Base-by-base conservation (phyloP, 768 basidiomycete species). In the Lyophyllum decastes region DNA sequence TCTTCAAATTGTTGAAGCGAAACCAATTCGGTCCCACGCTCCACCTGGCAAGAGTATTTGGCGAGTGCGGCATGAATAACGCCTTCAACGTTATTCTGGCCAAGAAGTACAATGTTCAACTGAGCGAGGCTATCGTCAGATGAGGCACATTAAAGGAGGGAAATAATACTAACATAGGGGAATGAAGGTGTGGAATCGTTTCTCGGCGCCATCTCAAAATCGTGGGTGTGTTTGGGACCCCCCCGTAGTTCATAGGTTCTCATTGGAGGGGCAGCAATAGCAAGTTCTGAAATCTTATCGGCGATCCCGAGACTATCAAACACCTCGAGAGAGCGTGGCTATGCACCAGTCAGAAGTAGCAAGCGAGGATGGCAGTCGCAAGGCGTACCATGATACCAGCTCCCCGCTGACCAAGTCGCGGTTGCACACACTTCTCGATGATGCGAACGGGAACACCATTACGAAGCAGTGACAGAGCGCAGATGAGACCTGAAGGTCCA, bases 381-480 rank as follows among this genome's bases (percentile, higher is more conserved):
- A 9, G 16, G 4, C 47, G 17, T 19, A 48, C 47, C 47, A 48
- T 48, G n/a, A 48, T 48, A 27, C 47, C 47, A 4, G 46, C 22
- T 4, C 47, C 47, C 4, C 47, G 47, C 47, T 77, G 73, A 2
- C 76, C 76, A 16, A 73, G 60, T 14, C 66, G 71, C 10, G 73
- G 70, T 0, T 68, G 50, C 0, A 69, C 62, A 49, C 73, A 75
- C 59, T 80, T 81, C 56, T 85, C 78, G 46, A 85, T 78, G 25
- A 86, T 76, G 19, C 81, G 78, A 7, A 85, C 76, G 10, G 79
- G 72, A 17, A 84, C 67, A 4, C 76, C 73, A 65, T 82, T 81
- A 21, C 71, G 70, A 16, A 78, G 63, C 24, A 82, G 75, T 4
- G 71, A 62, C 1, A 80, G 70, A 3, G 78, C 79, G 49, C 74